A percentile compares a stretch with the other conserved stretches of the same genome.
These are phyloP conservation scores for Pterulicium gracile DNA, from an alignment of 1,284 basidiomycete genomes.

Conservation along the genomic window DNA sequence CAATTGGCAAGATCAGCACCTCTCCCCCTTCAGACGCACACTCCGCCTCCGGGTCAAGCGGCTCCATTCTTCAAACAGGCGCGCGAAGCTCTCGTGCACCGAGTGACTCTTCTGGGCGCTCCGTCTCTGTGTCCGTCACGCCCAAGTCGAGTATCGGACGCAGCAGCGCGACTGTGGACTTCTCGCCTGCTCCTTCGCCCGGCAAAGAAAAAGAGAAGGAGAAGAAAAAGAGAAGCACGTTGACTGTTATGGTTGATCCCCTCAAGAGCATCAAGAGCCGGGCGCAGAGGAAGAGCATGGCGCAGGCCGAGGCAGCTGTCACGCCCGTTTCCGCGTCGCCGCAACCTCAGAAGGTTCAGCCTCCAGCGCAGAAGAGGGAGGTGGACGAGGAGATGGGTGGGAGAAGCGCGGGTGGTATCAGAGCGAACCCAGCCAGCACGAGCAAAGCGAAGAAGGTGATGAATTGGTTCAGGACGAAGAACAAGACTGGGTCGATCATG, in stretches of 20 bases:
- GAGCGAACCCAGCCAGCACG: slow-evolving; percentile 27
- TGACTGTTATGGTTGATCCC: slow-evolving; percentile 77
- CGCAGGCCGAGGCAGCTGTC: slow-evolving; percentile 16
- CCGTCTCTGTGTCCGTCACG: not conserved
- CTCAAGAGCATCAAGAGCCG: slow-evolving; percentile 49
- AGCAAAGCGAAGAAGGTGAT: slow-evolving; percentile 70
- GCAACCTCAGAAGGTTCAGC: slow-evolving; percentile 3
- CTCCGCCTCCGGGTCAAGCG: too few relatives aligned
- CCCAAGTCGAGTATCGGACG: not conserved
- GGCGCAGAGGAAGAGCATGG: slow-evolving; percentile 24
- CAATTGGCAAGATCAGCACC: slow-evolving; percentile 1
- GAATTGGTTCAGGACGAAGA: slow-evolving; percentile 72
- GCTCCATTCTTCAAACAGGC: too few relatives aligned
- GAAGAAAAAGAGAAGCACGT: slow-evolving; percentile 65
- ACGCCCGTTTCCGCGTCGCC: slow-evolving; percentile 18
- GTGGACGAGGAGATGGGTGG: slow-evolving; percentile 13
- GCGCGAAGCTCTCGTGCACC: not conserved
- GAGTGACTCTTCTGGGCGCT: not conserved
- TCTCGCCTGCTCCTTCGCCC: slow-evolving; percentile 9
- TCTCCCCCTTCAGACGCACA: too few relatives aligned
- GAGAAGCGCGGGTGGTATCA: slow-evolving; percentile 27
- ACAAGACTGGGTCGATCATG: slow-evolving; percentile 37
- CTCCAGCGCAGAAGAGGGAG: slow-evolving; percentile 8
- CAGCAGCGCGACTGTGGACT: not conserved
- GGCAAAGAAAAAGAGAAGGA: slow-evolving; percentile 15